Evolutionary conservation across 192 early-diverging fungal species (phyloP).

Genomic region (Coemansia sp.): DNA sequence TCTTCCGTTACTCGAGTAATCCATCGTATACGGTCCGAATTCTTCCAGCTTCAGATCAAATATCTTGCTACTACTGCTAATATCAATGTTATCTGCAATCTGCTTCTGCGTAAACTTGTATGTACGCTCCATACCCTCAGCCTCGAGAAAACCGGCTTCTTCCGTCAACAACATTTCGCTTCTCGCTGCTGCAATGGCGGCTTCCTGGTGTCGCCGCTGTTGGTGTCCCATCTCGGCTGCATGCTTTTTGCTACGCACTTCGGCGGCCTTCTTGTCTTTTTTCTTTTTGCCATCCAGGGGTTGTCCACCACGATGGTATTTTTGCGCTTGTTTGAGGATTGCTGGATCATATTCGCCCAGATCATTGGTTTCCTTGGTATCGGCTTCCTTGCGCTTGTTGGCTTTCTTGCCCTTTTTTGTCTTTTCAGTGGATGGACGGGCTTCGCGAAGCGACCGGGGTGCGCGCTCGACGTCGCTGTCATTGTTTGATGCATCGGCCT

Average conservation of each 20-base stretch:
- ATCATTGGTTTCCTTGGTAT: conserved; percentile 10
- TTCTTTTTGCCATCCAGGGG: neutral
- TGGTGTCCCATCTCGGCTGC: conserved; percentile 63
- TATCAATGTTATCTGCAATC: conserved; percentile 68
- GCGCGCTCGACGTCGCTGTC: conserved; percentile 9
- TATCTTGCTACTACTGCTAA: conserved; percentile 74
- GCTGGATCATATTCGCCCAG: conserved; percentile 11
- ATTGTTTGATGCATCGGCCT: neutral
- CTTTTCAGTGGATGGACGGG: neutral
- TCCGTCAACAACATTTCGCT: conserved; percentile 78
- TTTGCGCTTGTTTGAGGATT: conserved; percentile 22
- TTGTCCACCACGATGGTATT: conserved; percentile 36
- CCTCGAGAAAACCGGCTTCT: conserved; percentile 80
- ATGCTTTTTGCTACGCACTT: conserved; percentile 66
- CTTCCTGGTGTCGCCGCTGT: conserved; percentile 66
- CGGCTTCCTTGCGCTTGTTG: conserved; percentile 6
- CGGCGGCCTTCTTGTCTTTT: conserved; percentile 7
- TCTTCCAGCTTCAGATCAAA: conserved; percentile 77
- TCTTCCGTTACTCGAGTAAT: conserved; percentile 88
- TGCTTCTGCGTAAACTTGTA: conserved; percentile 79
- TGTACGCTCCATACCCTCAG: conserved; percentile 89
- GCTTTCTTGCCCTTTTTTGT: neutral
- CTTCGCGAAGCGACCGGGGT: conserved; percentile 26
- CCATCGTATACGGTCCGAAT: conserved; percentile 86
- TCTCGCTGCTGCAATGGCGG: conserved; percentile 71